phyloP scores from a whole-genome alignment of 306 rosid genomes.

The Dalbergia oliveri region DNA sequence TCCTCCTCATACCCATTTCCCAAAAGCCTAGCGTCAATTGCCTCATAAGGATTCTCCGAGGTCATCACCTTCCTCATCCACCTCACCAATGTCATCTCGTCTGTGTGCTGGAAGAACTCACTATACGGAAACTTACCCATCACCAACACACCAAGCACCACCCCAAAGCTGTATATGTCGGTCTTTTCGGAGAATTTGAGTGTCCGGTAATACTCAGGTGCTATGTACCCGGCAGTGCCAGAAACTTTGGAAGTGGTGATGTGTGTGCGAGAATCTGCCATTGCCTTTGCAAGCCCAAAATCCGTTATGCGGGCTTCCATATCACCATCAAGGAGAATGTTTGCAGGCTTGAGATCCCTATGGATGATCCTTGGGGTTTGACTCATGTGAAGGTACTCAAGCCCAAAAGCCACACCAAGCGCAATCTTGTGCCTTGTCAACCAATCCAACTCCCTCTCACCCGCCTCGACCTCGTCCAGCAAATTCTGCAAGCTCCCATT shows the following conservation, averaged over 20 bases:
- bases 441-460: conserved; percentile 71
- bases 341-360: conserved; percentile 86
- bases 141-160: conserved; percentile 78
- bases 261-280: conserved; percentile 81
- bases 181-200: conserved; percentile 91
- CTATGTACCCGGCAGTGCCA: conserved; percentile 85
- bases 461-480: conserved; percentile 47
- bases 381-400: conserved; percentile 82
- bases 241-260: conserved; percentile 75
- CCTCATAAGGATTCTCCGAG: conserved; percentile 69
- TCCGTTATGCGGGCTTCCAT: conserved; percentile 95
- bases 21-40: conserved; percentile 63
- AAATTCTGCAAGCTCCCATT: conserved; percentile 85
- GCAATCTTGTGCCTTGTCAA: conserved; percentile 69
- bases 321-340: conserved; percentile 81
- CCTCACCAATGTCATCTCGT: conserved; percentile 82
- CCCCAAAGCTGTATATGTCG: conserved; percentile 89
- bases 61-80: conserved; percentile 78
- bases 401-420: conserved; percentile 77
- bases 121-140: conserved; percentile 84
- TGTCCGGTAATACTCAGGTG: conserved; percentile 92
- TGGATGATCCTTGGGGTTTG: conserved; percentile 83
- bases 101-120: conserved; percentile 66
- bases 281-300: conserved; percentile 91
- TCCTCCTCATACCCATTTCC: conserved; percentile 85